A percentile compares a stretch with the other conserved stretches of the same genome.
These are phyloP conservation scores for Zizania palustris DNA, from an alignment of 202 grass and related monocot genomes.

Conservation along the genomic window DNA sequence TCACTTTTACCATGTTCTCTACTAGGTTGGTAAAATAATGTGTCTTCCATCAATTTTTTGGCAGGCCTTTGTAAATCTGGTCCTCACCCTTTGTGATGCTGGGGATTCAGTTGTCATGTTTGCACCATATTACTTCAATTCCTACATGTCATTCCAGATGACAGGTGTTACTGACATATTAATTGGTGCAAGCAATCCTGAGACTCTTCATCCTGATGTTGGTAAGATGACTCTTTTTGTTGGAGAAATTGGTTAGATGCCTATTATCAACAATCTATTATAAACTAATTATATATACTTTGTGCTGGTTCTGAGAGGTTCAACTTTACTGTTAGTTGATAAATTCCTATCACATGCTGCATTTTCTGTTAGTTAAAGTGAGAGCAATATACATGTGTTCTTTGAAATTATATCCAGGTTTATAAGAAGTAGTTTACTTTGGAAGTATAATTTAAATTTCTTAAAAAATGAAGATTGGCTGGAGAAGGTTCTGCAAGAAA, in stretches of 20 bases:
- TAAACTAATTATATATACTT: slow-evolving; percentile 13
- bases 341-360: background rate
- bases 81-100: slow-evolving; percentile 89
- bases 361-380: background rate
- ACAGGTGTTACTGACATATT: slow-evolving; percentile 88
- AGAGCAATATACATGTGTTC: background rate
- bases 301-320: background rate
- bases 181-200: slow-evolving; percentile 65
- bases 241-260: background rate
- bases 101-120: slow-evolving; percentile 99
- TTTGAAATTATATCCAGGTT: slow-evolving; percentile 15
- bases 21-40: slow-evolving; percentile 27
- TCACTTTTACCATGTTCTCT: slow-evolving; percentile 35
- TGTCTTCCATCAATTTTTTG: slow-evolving; percentile 45
- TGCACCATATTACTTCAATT: slow-evolving; percentile 95
- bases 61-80: slow-evolving; percentile 94
- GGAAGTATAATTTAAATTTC: slow-evolving; percentile 24
- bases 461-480: slow-evolving; percentile 73
- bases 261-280: slow-evolving; percentile 18
- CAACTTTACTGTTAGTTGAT: slow-evolving; percentile 10
- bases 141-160: slow-evolving; percentile 99
- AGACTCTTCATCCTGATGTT: slow-evolving; percentile 82
- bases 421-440: slow-evolving; percentile 18
- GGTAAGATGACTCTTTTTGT: slow-evolving; percentile 48
- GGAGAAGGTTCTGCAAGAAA: slow-evolving; percentile 68